Conservation (phyloP, 768 basidiomycete genomes). For the Mycena chlorophos region DNA sequence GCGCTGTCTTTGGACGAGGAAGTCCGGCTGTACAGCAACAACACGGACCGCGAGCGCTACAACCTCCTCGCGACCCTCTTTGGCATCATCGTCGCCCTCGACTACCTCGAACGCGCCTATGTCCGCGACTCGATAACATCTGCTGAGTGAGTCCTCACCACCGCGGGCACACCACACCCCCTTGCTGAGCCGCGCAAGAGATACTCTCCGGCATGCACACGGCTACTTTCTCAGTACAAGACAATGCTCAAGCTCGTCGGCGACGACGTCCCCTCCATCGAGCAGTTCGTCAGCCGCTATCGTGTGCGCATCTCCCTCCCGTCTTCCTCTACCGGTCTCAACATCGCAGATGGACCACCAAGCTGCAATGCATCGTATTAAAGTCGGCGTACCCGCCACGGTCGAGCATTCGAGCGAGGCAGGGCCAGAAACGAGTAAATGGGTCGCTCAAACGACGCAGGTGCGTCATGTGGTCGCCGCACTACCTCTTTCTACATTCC, state of each 20-base stretch:
- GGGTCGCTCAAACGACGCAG: constrained; percentile 98
- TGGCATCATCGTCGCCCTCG: constrained; percentile 86
- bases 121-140: constrained; percentile 90
- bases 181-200: constrained; percentile 53
- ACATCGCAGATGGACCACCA: constrained; percentile 82
- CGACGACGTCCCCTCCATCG: constrained; percentile 81
- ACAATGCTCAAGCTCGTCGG: constrained; percentile 94
- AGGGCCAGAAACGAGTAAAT: constrained; percentile 91
- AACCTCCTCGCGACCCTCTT: constrained; percentile 88
- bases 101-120: constrained; percentile 95
- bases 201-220: constrained; percentile 95
- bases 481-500: not conserved
- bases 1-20: constrained; percentile 82
- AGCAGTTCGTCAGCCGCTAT: constrained; percentile 90
- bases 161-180: not conserved
- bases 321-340: not conserved
- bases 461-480: constrained; percentile 37
- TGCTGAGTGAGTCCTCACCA: constrained; percentile 68
- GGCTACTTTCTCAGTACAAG: constrained; percentile 95
- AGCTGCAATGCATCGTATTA: constrained; percentile 85
- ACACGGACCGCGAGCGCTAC: constrained; percentile 86
- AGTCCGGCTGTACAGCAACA: constrained; percentile 82
- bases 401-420: constrained; percentile 94
- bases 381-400: constrained; percentile 94
- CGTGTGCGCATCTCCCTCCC: constrained; percentile 47